These are phyloP conservation scores for Penicillium arizonense DNA, from an alignment of 495 filamentous ascomycete genomes.

Conservation along the genomic window DNA sequence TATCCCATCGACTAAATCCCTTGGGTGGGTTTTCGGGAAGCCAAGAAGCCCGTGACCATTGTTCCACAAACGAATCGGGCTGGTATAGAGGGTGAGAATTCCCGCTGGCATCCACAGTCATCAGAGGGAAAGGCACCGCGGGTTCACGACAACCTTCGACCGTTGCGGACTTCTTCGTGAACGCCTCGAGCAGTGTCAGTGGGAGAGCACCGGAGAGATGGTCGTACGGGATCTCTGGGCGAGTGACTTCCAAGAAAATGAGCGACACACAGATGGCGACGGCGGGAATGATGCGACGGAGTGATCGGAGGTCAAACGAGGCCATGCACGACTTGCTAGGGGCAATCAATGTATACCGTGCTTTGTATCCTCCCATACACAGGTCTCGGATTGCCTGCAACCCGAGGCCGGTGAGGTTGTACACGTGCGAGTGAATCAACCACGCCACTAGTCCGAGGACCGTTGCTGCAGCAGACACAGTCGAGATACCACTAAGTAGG, in stretches of 20 bases:
- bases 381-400: slow-evolving; percentile 26
- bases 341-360: slow-evolving; percentile 20
- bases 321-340: slow-evolving; percentile 22
- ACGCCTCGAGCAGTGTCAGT: slow-evolving; percentile 29
- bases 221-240: slow-evolving; percentile 32
- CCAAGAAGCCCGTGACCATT: slow-evolving; percentile 27
- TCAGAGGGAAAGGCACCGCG: slow-evolving; percentile 23
- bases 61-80: slow-evolving; percentile 4
- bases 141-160: slow-evolving; percentile 23
- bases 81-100: slow-evolving; percentile 6
- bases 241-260: slow-evolving; percentile 21
- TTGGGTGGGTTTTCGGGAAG: slow-evolving; percentile 23
- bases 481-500: slow-evolving; percentile 39
- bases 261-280: slow-evolving; percentile 18
- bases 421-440: slow-evolving; percentile 28
- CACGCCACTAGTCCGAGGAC: slow-evolving; percentile 32
- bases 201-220: slow-evolving; percentile 33
- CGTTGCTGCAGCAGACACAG: slow-evolving; percentile 31
- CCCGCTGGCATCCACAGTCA: neutral
- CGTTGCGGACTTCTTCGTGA: slow-evolving; percentile 20
- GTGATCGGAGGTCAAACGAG: slow-evolving; percentile 16
- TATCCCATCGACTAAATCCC: slow-evolving; percentile 31
- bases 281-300: slow-evolving; percentile 15
- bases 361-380: slow-evolving; percentile 10
- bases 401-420: slow-evolving; percentile 25